Evolutionary conservation across 1,284 basidiomycete species (phyloP).

Genomic region (Stereum hirsutum): DNA sequence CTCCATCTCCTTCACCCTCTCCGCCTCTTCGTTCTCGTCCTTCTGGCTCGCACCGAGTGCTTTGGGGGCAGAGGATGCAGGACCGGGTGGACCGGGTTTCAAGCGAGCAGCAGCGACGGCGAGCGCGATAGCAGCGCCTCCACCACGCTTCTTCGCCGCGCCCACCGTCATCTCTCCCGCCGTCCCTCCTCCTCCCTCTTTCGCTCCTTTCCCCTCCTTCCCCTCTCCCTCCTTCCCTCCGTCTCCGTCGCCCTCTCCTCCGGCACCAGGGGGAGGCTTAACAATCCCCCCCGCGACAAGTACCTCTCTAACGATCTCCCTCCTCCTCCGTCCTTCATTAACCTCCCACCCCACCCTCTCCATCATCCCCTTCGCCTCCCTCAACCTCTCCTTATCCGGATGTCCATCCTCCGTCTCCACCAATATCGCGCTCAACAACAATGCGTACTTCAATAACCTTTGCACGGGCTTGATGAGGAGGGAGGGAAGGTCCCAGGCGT

Average conservation of each 20-base stretch:
- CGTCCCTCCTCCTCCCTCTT: too few relatives aligned
- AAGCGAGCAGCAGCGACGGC: constrained; percentile 51
- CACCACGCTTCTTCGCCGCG: constrained; percentile 32
- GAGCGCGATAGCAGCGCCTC: constrained; percentile 35
- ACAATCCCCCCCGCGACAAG: constrained; percentile 23
- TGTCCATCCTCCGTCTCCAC: constrained; percentile 73
- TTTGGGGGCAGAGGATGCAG: neutral
- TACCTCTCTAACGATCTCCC: constrained; percentile 77
- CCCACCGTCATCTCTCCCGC: constrained; percentile 17
- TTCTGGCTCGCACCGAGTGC: too few relatives aligned
- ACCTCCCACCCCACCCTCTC: constrained; percentile 77
- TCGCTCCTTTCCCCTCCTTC: too few relatives aligned
- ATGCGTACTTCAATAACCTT: constrained; percentile 86
- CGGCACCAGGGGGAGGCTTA: too few relatives aligned
- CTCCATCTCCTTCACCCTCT: constrained; percentile 44
- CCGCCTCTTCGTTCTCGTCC: constrained; percentile 39
- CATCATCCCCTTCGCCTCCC: constrained; percentile 58
- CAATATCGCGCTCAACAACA: constrained; percentile 75
- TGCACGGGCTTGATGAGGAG: constrained; percentile 88
- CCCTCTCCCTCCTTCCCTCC: too few relatives aligned
- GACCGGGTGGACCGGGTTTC: constrained; percentile 26
- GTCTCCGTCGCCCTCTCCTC: too few relatives aligned
- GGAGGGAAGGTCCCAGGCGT: constrained; percentile 91
- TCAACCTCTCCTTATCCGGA: constrained; percentile 62
- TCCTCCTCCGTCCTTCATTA: constrained; percentile 79